Base-by-base conservation (phyloP, 257 asterid genomes). In the Echium plantagineum region DNA sequence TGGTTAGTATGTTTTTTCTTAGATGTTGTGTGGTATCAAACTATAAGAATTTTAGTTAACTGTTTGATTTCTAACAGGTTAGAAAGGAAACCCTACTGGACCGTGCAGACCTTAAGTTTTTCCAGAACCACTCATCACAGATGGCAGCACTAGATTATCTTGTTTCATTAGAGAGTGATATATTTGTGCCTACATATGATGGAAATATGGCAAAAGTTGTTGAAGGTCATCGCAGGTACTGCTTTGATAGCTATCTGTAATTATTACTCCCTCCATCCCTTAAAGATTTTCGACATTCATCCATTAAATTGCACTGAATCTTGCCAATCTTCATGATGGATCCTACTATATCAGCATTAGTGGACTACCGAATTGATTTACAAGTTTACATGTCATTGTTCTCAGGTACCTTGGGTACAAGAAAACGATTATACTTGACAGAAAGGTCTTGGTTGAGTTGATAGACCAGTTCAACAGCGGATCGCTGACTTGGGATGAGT, bases 171-270 rank as follows among this genome's bases (percentile, higher is more conserved):
- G 96, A 93, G 79, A 93, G 99, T 60, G 95, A 93, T 70, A 83
- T 89, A 57, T 93, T 89, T 71, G 89, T 85, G 64, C 99, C 97
- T 54, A 93, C 99, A 6, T 93, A 93, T 61, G 97, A 89, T 60
- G 99, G 99, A 54, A 93, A 93, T 73, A 93, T 93, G 99, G 99
- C 99, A 61, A 93, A 86, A 83, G 97, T 93, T 58, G 99, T 93
- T 57, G 99, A 89, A 86, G 99, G 99, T 21, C 97, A 89, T 74
- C 95, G 97, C 70, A 89, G 99, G 99, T 86, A 79, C 56, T 66
- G 22, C 28, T n/a, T 15, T 32, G 5, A 15, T 15, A 3, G 8
- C 48, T 35, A 38, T 47, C 20, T 13, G 3, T 31, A 5, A n/a
- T 21, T 28, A 18, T 3, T 35, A 8, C 32, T 16, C 16, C 21